These are phyloP conservation scores for Lophiostoma macrostomum DNA, from an alignment of 495 filamentous ascomycete genomes.

Conservation along the genomic window DNA sequence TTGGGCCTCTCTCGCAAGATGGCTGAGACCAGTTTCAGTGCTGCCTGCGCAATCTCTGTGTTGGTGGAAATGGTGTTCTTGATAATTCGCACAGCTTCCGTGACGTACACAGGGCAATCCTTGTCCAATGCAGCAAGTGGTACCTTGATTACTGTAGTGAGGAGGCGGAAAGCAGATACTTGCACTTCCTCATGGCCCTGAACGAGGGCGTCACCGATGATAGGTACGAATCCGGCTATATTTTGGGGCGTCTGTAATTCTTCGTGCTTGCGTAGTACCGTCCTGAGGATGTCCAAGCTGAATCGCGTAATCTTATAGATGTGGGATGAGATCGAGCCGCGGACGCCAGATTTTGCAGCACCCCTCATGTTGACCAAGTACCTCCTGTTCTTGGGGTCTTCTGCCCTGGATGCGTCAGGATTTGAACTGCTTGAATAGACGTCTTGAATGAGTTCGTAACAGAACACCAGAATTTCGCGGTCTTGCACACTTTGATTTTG, in stretches of 20 bases:
- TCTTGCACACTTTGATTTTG: slow-evolving; percentile 72
- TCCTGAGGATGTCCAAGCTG: slow-evolving; percentile 78
- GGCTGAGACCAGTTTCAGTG: slow-evolving; percentile 80
- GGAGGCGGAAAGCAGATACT: slow-evolving; percentile 72
- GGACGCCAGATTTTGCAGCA: slow-evolving; percentile 63
- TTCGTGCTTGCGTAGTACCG: slow-evolving; percentile 75
- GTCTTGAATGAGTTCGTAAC: slow-evolving; percentile 87
- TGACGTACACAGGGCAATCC: slow-evolving; percentile 71
- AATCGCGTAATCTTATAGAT: slow-evolving; percentile 83
- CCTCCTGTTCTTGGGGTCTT: slow-evolving; percentile 58
- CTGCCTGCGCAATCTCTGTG: slow-evolving; percentile 76
- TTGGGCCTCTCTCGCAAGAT: slow-evolving; percentile 77
- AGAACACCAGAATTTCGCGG: slow-evolving; percentile 81
- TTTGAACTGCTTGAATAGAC: slow-evolving; percentile 60
- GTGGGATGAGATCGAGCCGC: slow-evolving; percentile 67
- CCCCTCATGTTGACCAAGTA: slow-evolving; percentile 75
- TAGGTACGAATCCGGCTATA: slow-evolving; percentile 77
- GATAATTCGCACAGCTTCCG: slow-evolving; percentile 75
- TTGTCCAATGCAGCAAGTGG: slow-evolving; percentile 68
- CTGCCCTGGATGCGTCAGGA: slow-evolving; percentile 36
- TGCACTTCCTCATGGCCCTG: slow-evolving; percentile 86
- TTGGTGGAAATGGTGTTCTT: slow-evolving; percentile 74
- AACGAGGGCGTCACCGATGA: slow-evolving; percentile 81
- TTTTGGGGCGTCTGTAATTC: slow-evolving; percentile 73
- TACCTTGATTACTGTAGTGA: slow-evolving; percentile 83